phyloP scores from a whole-genome alignment of 768 basidiomycete species.

The Podaxis sp. region DNA sequence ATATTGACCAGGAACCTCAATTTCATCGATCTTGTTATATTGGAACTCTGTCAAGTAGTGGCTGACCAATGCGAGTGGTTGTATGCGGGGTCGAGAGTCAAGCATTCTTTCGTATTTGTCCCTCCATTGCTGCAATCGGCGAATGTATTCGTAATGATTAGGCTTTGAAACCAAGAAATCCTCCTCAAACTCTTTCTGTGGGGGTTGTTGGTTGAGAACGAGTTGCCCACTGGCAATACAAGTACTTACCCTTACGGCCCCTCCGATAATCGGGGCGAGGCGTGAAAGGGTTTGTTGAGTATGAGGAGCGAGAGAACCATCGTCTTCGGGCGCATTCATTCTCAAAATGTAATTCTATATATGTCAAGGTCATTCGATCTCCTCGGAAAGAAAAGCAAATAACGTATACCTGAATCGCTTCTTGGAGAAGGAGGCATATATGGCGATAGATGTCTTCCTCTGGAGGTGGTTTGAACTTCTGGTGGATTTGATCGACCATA shows the following conservation, averaged over 20 bases:
- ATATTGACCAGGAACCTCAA: constrained; percentile 99
- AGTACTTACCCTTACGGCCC: constrained; percentile 49
- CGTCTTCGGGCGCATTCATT: constrained; percentile 64
- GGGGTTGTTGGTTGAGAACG: neutral
- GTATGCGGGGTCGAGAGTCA: constrained; percentile 77
- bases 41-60: constrained; percentile 98
- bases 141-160: constrained; percentile 82
- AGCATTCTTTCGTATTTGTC: constrained; percentile 83
- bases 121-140: constrained; percentile 87
- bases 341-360: constrained; percentile 63
- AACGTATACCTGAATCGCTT: constrained; percentile 70
- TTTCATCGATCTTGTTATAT: constrained; percentile 94
- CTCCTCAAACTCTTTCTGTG: constrained; percentile 83
- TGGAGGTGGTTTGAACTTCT: constrained; percentile 80
- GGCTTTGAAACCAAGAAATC: constrained; percentile 83
- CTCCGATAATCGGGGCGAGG: constrained; percentile 56
- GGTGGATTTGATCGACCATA: constrained; percentile 90
- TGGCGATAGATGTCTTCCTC: constrained; percentile 96
- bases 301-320: constrained; percentile 52
- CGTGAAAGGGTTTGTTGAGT: constrained; percentile 55
- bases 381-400: neutral
- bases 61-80: constrained; percentile 81
- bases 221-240: neutral
- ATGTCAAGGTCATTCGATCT: neutral
- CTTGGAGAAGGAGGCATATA: constrained; percentile 81